Evolutionary conservation across 164 flowering plant species (phyloP), one percentile per base, ranked within the genome.

Genomic region (Nymphaea colorata): DNA sequence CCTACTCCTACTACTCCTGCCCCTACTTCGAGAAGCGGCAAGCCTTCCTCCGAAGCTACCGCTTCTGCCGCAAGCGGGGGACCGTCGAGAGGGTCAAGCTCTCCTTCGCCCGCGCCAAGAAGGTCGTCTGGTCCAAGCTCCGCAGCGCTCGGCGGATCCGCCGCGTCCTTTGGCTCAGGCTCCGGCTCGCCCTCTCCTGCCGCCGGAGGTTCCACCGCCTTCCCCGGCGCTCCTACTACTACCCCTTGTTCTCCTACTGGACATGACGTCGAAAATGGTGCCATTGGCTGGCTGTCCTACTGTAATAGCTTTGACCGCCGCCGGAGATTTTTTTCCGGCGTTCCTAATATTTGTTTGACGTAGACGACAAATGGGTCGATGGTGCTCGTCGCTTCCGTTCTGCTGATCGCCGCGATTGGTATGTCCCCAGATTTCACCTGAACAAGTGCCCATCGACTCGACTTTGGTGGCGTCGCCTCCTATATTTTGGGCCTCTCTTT

Each of bases 31-130:
- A 86, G 73, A 88, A 82, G 80, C 82, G 91, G 63, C 88, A 80
- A 71, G 70, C 85, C 59, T 86, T 88, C 68, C 78, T 88, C 45
- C 81, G 89, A 61, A 86, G 95, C 83, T 88, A 88, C 75, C 86
- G 82, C 65, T 88, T 88, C 72, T 64, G 78, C 71, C 72, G 87
- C 66, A 85, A 86, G 70, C 69, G 67, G 73, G 84, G 82, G 69
- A 6, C 81, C 2, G 17, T 70, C 0, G 82, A 88, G 71, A 85
- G 74, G 71, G 71, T 88, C 65, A 84, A 76, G 73, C 66, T 67
- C 42, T 81, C 85, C 2, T 66, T 74, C 18, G 43, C 75, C 8
- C 78, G 83, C 42, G 78, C 78, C 8, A 87, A 78, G 76, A 72
- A 75, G 63, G 78, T 79, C n/a, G 61, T 85, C 3, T 78, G 78